Conservation (phyloP, 495 filamentous ascomycete genomes). For the Stereocaulon alpinum region DNA sequence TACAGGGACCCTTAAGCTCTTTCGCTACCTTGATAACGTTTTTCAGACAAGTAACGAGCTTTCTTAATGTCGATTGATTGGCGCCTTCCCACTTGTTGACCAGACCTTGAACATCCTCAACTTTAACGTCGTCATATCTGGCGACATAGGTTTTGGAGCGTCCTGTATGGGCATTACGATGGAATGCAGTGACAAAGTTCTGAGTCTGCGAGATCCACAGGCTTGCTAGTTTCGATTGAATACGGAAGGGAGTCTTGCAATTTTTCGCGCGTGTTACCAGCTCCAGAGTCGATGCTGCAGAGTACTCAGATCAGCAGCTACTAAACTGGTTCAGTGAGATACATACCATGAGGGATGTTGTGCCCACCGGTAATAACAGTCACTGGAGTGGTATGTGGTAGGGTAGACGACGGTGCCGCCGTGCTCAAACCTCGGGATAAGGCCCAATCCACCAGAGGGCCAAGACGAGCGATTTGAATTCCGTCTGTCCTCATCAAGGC, state of each 20-base stretch:
- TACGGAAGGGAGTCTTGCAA: not conserved
- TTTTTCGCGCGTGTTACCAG: not conserved
- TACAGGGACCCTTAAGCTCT: not conserved
- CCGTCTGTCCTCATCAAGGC: not conserved
- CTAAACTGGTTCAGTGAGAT: too few species aligned
- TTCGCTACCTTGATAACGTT: not conserved
- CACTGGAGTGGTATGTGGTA: not conserved
- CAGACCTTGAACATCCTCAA: not conserved
- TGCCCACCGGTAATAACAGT: not conserved
- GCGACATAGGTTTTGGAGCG: not conserved
- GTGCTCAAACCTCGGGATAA: not conserved
- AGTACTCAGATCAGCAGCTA: too few species aligned
- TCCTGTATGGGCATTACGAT: not conserved
- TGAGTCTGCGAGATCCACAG: slow-evolving; percentile 8
- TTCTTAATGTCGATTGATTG: not conserved
- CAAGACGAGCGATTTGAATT: not conserved
- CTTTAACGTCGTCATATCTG: not conserved
- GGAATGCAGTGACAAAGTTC: not conserved
- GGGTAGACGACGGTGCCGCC: not conserved
- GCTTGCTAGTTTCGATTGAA: not conserved
- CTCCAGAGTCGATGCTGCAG: not conserved
- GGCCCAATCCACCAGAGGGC: not conserved
- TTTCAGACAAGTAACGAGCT: not conserved
- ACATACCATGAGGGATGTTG: not conserved
- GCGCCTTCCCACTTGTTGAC: slow-evolving; percentile 1